Evolutionary conservation across 805 yeast genomes (phyloP), one percentile per base, ranked within the genome.

Genomic region (Maudiozyma turicensis): DNA sequence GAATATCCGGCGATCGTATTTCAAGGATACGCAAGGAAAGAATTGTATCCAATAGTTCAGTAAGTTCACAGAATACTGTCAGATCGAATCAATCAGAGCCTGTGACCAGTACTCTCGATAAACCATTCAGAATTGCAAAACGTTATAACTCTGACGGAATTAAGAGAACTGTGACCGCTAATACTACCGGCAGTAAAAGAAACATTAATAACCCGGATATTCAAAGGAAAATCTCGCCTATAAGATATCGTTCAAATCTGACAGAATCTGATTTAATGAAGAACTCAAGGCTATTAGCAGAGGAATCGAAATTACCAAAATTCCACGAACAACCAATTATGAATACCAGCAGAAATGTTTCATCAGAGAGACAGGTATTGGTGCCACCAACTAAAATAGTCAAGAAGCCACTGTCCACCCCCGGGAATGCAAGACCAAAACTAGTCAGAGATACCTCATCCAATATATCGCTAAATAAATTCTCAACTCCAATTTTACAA

Each of bases 311-410:
- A 40, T 40, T 40, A 40, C 43, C 43, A 40, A 40, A 20, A 40
- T 40, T 40, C 26, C 9, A 40, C 26, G 43, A 40, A 28, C 14
- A 40, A 14, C 13, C 20, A 11, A 33, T 33, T 31, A 28, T 28
- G 14, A 33, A 31, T 43, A 40, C 46, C 13, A n/a, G 14, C 9
- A 48, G 54, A 11, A 49, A 46, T 43, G 29, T 15, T 15, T 13
- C 38, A n/a, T n/a, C 15, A 9, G 38, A 35, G 6, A 35, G 38
- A n/a, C 38, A 13, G 8, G 13, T 35, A 35, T 46, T 56, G 28
- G 38, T 52, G 38, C 54, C 58, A 5, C 58, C 58, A 11, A 52
- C 54, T 6, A 41, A 48, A 8, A 53, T 55, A 11, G 47, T 50
- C 9, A 54, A 51, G 35, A 47, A 48, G 26, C 46, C 52, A 14